Base-by-base conservation (phyloP, 2,329 filamentous ascomycete species). In the Apiospora rasikravindrae region DNA sequence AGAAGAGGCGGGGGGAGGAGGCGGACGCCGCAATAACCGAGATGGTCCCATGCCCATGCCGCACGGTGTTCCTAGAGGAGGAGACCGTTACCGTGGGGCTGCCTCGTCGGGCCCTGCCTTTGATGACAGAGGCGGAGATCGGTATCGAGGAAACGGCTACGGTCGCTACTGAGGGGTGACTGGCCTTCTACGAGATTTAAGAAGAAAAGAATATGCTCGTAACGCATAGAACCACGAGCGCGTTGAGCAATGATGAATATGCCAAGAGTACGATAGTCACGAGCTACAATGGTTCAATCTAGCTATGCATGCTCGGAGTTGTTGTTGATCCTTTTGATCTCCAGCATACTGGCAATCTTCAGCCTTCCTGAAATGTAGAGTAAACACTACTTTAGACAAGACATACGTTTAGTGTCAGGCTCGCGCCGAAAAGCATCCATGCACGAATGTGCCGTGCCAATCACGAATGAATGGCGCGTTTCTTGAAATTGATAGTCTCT, bases 21-120 rank as follows among this genome's bases (percentile, higher is more conserved):
- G 75, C 24, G 69, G 74, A 67, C 74, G 78, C 64, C 80, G 82
- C 33, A 77, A 77, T 45, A 74, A 80, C 29, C 77, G 78, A 26
- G 75, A 78, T 0, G 77, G 80, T 8, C 67, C 77, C 57, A 76
- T 75, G 51, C 76, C 77, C 8, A 76, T 77, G 69, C 73, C 76
- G 68, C 78, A 80, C 49, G 80, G 79, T 33, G 77, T 81, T 2
- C 80, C 80, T 14, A 73, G 77, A 74, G 80, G 80, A n/a, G 80
- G 80, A 22, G 80, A 81, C 49, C 75, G 80, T 44, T 81, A 81
- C 73, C 77, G 80, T 26, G 79, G 77, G 14, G 69, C 76, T 2
- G 75, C 73, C 4, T 73, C 73, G 69, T 70, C 76, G 1, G 66
- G 53, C 4, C 69, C 75, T 3, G 72, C 76, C 22, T 74, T 75